phyloP scores from a whole-genome alignment of 2,329 filamentous ascomycete species.

The Claviceps arundinis region DNA sequence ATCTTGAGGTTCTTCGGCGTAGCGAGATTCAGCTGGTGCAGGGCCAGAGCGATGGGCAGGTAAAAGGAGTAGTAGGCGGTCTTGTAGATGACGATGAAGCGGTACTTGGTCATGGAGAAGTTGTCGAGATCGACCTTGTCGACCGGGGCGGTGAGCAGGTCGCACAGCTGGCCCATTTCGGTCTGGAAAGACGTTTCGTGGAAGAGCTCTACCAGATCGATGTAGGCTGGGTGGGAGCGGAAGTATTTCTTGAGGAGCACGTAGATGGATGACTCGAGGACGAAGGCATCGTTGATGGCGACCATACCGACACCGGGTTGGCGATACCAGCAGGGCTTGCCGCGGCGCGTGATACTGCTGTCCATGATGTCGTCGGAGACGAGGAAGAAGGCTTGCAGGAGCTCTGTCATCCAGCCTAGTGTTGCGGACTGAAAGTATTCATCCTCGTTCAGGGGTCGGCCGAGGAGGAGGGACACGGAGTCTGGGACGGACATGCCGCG shows the following conservation, averaged over 20 bases:
- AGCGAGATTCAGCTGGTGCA: constrained; percentile 74
- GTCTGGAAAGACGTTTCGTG: constrained; percentile 91
- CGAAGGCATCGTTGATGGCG: constrained; percentile 96
- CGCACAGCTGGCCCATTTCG: constrained; percentile 87
- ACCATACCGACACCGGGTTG: constrained; percentile 83
- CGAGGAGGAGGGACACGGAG: constrained; percentile 68
- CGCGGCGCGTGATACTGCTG: constrained; percentile 82
- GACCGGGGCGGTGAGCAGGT: constrained; percentile 90
- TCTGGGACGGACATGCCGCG: constrained; percentile 96
- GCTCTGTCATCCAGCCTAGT: constrained; percentile 94
- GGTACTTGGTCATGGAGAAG: constrained; percentile 91
- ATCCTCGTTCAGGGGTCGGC: constrained; percentile 55
- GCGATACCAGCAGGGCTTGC: constrained; percentile 93
- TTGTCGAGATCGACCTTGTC: constrained; percentile 86
- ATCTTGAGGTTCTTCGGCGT: constrained; percentile 81
- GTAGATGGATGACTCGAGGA: constrained; percentile 88
- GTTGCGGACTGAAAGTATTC: constrained; percentile 83
- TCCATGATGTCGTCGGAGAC: constrained; percentile 99
- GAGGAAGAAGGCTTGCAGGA: constrained; percentile 97
- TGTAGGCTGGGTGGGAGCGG: constrained; percentile 70
- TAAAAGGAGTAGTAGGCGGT: constrained; percentile 99
- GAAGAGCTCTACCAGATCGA: constrained; percentile 91
- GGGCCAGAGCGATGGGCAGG: constrained; percentile 81
- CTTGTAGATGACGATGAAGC: constrained; percentile 99
- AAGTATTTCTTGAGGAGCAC: constrained; percentile 88